These are phyloP conservation scores for Leccinum subgranulosum DNA, from an alignment of 768 basidiomycete species.

Conservation along the genomic window DNA sequence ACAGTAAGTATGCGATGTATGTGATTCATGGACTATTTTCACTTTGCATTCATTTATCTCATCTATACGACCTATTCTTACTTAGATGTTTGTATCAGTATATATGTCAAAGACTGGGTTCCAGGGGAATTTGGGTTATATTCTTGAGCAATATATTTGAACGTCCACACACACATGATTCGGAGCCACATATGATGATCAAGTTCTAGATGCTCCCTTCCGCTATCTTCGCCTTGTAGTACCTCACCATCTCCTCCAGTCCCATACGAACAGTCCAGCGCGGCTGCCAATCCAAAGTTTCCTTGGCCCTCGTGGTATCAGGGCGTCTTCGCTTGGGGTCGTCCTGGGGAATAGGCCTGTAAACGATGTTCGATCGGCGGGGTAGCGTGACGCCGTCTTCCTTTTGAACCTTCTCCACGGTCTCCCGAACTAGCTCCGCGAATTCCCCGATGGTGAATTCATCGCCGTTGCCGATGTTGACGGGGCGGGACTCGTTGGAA, in stretches of 20 bases:
- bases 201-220: conserved; percentile 68
- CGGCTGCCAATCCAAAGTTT: conserved; percentile 84
- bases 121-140: neutral
- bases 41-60: conserved; percentile 11
- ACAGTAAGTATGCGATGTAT: conserved; percentile 13
- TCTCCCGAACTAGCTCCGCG: conserved; percentile 86
- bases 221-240: conserved; percentile 87
- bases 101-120: neutral
- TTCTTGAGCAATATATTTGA: neutral
- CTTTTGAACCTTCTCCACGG: conserved; percentile 89
- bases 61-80: conserved; percentile 9
- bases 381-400: conserved; percentile 62
- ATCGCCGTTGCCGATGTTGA: conserved; percentile 94
- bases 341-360: conserved; percentile 82
- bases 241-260: conserved; percentile 90
- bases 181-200: neutral
- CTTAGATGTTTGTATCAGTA: conserved; percentile 15
- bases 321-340: conserved; percentile 95
- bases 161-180: neutral
- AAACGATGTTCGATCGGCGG: conserved; percentile 62
- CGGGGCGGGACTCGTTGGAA: conserved; percentile 86
- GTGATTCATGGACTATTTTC: conserved; percentile 4
- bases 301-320: conserved; percentile 88
- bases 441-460: conserved; percentile 97
- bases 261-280: conserved; percentile 93